Base-by-base conservation (phyloP, 768 basidiomycete genomes). In the Coprinellus micaceus region DNA sequence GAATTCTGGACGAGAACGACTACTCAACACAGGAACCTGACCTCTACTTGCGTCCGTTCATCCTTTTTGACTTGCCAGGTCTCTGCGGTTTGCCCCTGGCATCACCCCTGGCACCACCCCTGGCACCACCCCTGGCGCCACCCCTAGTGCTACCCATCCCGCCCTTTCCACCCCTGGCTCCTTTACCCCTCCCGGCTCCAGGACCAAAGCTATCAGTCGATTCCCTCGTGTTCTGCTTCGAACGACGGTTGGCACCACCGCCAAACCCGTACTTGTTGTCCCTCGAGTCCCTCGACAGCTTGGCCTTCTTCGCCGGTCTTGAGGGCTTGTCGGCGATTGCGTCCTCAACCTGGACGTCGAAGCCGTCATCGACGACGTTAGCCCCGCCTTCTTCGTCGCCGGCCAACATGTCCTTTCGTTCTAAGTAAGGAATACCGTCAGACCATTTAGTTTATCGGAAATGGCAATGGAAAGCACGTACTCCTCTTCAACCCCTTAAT, bases 301-400 rank as follows among this genome's bases (percentile, higher is more conserved):
- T 77, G 29, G 73, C 70, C 54, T 89, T 88, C 55, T 83, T 77
- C 11, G 22, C 21, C 11, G 26, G 13, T 21, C 47, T 49, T 4
- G 77, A 66, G 11, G 88, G 88, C 13, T 82, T 82, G 62, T 89
- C 86, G 26, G 86, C 71, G 63, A 95, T 84, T 10, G 92, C 93
- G 57, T 96, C 91, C 67, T 98, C 94, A 33, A 97, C 84, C 0
- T 89, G 88, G 57, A 98, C 80, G 64, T 95, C 94, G 65, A 97
- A 97, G 26, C 83, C 87, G 53, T 84, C 85, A 57, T 81, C 85
- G 15, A 77, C 83, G 15, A 17, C 47, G 15, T 12, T 30, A 21
- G 19, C n/a, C 11, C 36, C 36, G 36, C 10, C 9, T 17, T 69
- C 77, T 45, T 79, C 76, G 10, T 79, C 77, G 33, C 82, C 84